These are phyloP conservation scores for Aspergillus texensis DNA, from an alignment of 2,329 filamentous ascomycete genomes.

Conservation along the genomic window DNA sequence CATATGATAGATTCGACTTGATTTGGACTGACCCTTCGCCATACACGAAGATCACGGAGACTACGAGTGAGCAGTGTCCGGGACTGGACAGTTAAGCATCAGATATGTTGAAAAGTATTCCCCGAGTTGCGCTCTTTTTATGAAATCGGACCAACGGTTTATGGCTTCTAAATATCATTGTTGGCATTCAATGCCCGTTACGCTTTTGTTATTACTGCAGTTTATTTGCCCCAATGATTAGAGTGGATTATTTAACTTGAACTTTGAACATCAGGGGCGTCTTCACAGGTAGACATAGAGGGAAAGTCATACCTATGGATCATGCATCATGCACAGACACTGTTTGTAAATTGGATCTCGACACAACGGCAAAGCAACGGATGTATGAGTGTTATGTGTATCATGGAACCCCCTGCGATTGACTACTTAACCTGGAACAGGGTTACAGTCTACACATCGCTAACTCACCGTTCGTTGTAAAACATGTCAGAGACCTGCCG, in stretches of 20 bases:
- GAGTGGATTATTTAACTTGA: background rate
- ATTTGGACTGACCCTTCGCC: conserved; percentile 61
- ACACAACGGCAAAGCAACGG: too few species aligned
- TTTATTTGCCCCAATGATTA: background rate
- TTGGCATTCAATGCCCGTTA: background rate
- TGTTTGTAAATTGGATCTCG: too few species aligned
- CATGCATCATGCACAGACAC: too few species aligned
- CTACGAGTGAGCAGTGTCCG: conserved; percentile 57
- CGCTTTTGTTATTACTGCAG: background rate
- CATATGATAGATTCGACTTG: conserved; percentile 48
- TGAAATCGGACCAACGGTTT: background rate
- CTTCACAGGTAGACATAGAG: too few species aligned
- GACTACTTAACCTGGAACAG: background rate
- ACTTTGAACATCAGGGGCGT: background rate
- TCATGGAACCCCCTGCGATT: too few species aligned
- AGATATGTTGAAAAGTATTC: background rate
- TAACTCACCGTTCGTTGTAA: background rate
- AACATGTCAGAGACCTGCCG: background rate
- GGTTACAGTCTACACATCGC: background rate
- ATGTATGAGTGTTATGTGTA: too few species aligned
- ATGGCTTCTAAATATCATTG: background rate
- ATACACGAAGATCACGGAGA: conserved; percentile 51
- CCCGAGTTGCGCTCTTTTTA: background rate
- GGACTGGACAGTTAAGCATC: conserved; percentile 49
- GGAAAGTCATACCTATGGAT: too few species aligned